Evolutionary conservation across 768 basidiomycete genomes (phyloP).

Genomic region (Dioszegia aurantiaca): DNA sequence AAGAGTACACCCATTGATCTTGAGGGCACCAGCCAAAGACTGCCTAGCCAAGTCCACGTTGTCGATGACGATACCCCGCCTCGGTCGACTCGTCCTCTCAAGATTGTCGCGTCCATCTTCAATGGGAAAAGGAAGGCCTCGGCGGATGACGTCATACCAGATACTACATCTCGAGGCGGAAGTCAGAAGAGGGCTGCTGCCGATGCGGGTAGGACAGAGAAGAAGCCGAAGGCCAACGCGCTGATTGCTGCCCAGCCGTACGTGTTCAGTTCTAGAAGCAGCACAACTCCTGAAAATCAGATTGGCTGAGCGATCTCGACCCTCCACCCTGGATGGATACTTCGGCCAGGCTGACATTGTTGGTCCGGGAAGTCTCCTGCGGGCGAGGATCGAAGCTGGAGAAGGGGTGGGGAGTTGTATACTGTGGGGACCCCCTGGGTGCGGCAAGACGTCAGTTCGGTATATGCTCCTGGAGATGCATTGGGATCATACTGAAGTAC

Average conservation of each 20-base stretch:
- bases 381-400: slow-evolving; percentile 58
- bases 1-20: no score
- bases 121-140: slow-evolving; percentile 5
- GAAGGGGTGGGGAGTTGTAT: slow-evolving; percentile 57
- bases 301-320: slow-evolving; percentile 71
- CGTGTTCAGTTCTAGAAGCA: no score
- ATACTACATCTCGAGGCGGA: neutral
- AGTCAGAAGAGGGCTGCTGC: neutral
- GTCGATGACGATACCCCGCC: neutral
- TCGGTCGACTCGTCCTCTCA: neutral
- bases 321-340: slow-evolving; percentile 63
- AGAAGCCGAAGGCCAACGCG: slow-evolving; percentile 41
- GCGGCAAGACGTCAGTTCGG: slow-evolving; percentile 49
- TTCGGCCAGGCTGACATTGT: slow-evolving; percentile 70
- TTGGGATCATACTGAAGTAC: slow-evolving; percentile 11
- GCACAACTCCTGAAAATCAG: slow-evolving; percentile 17
- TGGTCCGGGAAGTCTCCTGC: slow-evolving; percentile 61
- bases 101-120: slow-evolving; percentile 14
- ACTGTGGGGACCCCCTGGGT: slow-evolving; percentile 52
- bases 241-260: slow-evolving; percentile 49
- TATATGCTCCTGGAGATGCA: neutral
- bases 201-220: slow-evolving; percentile 19
- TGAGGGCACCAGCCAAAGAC: neutral
- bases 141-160: neutral
- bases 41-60: neutral